phyloP scores from a whole-genome alignment of 1,139 yeast species.

The Diutina neorugosa region DNA sequence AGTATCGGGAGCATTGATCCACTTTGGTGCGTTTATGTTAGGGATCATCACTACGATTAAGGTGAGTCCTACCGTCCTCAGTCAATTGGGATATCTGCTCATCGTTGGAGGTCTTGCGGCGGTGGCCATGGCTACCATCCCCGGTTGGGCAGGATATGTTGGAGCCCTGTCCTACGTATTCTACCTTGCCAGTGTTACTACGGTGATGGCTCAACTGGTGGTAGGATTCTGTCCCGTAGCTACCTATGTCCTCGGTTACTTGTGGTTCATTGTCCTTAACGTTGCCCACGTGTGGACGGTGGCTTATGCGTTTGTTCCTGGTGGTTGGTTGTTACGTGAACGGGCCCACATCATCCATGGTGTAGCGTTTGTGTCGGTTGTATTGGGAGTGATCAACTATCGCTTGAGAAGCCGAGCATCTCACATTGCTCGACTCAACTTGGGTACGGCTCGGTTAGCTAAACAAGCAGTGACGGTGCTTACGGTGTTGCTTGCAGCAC shows the following conservation, averaged over 20 bases:
- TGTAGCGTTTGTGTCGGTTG: constrained; percentile 31
- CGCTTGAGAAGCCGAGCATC: constrained; percentile 15
- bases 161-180: constrained; percentile 63
- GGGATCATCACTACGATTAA: constrained; percentile 35
- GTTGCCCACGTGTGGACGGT: constrained; percentile 93
- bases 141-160: constrained; percentile 72
- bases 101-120: constrained; percentile 41
- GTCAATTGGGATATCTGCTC: constrained; percentile 17
- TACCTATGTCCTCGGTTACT: constrained; percentile 45
- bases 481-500: constrained; percentile 20
- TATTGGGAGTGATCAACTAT: constrained; percentile 25
- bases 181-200: constrained; percentile 53
- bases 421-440: constrained; percentile 13
- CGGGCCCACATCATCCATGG: constrained; percentile 67
- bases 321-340: constrained; percentile 79
- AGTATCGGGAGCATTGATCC: constrained; percentile 73
- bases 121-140: constrained; percentile 32
- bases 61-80: constrained; percentile 15
- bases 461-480: constrained; percentile 16
- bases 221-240: constrained; percentile 48
- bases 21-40: constrained; percentile 43
- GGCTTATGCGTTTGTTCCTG: constrained; percentile 97
- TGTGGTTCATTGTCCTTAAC: constrained; percentile 42
- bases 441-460: constrained; percentile 13
- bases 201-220: constrained; percentile 47